Evolutionary conservation across 768 basidiomycete genomes (phyloP).

Genomic region (Erythrobasidium yunnanense): DNA sequence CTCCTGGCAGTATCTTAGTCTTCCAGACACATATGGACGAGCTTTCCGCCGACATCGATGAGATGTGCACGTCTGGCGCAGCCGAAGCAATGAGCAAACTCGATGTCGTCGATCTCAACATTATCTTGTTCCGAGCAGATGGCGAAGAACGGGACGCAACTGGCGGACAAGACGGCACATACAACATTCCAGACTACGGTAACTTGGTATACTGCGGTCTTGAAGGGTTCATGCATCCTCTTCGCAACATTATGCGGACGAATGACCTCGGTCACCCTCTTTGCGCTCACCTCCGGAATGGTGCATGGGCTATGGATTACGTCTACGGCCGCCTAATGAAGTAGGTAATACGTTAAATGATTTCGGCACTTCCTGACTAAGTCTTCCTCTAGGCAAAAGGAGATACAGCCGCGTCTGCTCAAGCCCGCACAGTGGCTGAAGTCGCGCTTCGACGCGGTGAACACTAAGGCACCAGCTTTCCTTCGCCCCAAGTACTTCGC

Average conservation of each 20-base stretch:
- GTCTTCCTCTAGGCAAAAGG: constrained; percentile 43
- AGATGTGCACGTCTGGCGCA: constrained; percentile 59
- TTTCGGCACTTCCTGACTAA: constrained; percentile 46
- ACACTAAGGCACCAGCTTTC: constrained; percentile 63
- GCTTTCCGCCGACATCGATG: constrained; percentile 59
- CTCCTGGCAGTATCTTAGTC: constrained; percentile 89
- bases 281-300: constrained; percentile 73
- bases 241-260: constrained; percentile 68
- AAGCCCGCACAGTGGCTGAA: constrained; percentile 72
- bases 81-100: constrained; percentile 62
- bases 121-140: constrained; percentile 72
- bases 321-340: constrained; percentile 45
- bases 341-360: neutral
- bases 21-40: constrained; percentile 76
- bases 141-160: constrained; percentile 77
- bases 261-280: constrained; percentile 92
- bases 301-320: constrained; percentile 88
- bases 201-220: constrained; percentile 80
- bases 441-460: constrained; percentile 74
- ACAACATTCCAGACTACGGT: constrained; percentile 65
- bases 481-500: constrained; percentile 95
- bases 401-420: constrained; percentile 56
- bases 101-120: constrained; percentile 77
- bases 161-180: constrained; percentile 62
- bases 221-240: constrained; percentile 91